These are phyloP conservation scores for Nymphaea thermarum DNA, from an alignment of 164 flowering plant genomes.

Conservation along the genomic window DNA sequence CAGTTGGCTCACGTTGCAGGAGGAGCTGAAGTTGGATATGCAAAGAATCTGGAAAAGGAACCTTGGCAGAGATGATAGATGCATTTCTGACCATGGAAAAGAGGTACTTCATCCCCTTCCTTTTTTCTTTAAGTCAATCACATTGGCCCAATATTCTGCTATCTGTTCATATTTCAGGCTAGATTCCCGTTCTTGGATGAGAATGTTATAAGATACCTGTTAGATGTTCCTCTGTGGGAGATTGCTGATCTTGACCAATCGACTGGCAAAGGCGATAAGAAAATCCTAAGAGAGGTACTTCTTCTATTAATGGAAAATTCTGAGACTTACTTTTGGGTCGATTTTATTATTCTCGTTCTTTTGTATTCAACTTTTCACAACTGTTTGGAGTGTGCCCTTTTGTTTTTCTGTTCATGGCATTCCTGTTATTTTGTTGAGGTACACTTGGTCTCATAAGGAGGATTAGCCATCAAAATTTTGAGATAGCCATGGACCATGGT, in stretches of 20 bases:
- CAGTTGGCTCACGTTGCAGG: constrained; percentile 75
- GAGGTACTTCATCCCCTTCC: constrained; percentile 40
- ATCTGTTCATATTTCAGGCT: constrained; percentile 30
- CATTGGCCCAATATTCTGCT: background rate
- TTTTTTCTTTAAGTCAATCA: background rate
- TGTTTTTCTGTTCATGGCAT: too few relatives aligned
- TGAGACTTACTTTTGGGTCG: too few relatives aligned
- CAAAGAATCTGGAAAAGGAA: constrained; percentile 98
- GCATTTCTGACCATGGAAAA: constrained; percentile 85
- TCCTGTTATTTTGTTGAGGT: too few relatives aligned
- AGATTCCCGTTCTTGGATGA: constrained; percentile 97
- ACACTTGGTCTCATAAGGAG: too few relatives aligned
- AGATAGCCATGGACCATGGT: too few relatives aligned
- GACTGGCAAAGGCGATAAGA: constrained; percentile 85
- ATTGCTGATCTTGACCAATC: constrained; percentile 80
- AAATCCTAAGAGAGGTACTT: constrained; percentile 84
- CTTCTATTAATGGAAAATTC: background rate
- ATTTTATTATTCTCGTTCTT: too few relatives aligned
- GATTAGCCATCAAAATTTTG: too few relatives aligned
- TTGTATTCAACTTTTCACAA: too few relatives aligned
- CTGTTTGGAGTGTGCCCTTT: too few relatives aligned
- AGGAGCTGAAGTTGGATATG: constrained; percentile 95
- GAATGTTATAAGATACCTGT: constrained; percentile 68
- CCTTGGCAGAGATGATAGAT: constrained; percentile 94
- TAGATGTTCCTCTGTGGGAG: constrained; percentile 84